Base-by-base conservation (phyloP, 345 rosid species). In the Salix viminalis region DNA sequence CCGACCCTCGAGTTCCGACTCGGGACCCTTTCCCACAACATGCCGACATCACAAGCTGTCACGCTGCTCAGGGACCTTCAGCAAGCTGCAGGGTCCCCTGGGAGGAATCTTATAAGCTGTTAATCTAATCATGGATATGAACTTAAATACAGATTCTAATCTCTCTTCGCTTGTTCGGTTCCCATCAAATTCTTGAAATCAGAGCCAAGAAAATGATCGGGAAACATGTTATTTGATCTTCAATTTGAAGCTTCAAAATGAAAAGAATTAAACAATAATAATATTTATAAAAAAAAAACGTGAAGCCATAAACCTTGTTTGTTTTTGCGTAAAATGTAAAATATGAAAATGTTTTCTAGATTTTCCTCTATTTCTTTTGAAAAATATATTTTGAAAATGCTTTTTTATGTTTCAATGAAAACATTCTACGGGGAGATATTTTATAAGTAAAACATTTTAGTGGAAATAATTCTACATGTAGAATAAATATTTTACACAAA, bases 11-110 rank as follows among this genome's bases (percentile, higher is more conserved):
- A 9, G 62, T 44, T 70, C 48, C 64, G 36, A 70, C 62, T 56
- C 64, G 65, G 79, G 79, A 69, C 61, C 79, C 75, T 78, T 77
- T 4, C 1, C 65, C 80, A 66, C 76, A 36, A 41, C 66, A 66
- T 50, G 80, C 80, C 80, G 65, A 66, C 76, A 52, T 72, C 80
- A 70, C 75, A 66, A 65, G 76, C 80, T 50, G 62, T 54, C 62
- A 56, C 11, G 69, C 60, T 36, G 32, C 65, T 64, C 69, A 18
- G 67, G 71, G 72, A 72, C 76, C 76, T 65, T 66, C 39, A 28
- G 37, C 52, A 39, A 32, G 34, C 34, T 32, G 34, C 5, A 32
- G 62, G 80, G 80, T 41, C 80, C 80, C 72, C 80, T 37, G 3
- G 52, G 36, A 72, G 67, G 76, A 78, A 72, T 78, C 76, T 78